A percentile compares a stretch with the other conserved stretches of the same genome.
phyloP scores from a whole-genome alignment of 2,329 filamentous ascomycete species.

The Xylariales sp. region DNA sequence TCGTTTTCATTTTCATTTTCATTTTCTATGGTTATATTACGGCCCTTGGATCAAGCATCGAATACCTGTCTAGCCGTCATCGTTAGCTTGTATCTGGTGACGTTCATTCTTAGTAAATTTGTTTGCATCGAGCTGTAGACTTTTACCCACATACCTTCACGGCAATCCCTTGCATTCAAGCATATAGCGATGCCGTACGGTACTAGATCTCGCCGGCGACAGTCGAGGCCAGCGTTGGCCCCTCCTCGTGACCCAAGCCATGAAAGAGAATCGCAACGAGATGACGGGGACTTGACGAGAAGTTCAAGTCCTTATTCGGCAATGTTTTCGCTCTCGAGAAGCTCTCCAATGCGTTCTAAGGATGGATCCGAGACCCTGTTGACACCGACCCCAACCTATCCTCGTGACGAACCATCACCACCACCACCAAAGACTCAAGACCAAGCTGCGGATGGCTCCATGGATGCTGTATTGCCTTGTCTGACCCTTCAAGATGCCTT shows the following conservation, averaged over 20 bases:
- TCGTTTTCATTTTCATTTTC: background rate
- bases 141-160: background rate
- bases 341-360: background rate
- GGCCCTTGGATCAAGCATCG: background rate
- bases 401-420: too few species aligned
- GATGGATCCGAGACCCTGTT: background rate
- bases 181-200: background rate
- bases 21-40: background rate
- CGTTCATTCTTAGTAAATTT: background rate
- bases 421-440: background rate
- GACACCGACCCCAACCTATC: background rate
- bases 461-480: background rate
- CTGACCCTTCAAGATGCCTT: background rate
- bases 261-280: background rate
- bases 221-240: background rate
- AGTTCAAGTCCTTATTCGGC: background rate
- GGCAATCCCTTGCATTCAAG: too few species aligned
- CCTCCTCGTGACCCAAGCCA: background rate
- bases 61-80: background rate
- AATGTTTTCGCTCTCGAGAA: background rate
- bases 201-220: constrained; percentile 10
- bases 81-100: background rate
- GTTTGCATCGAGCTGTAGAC: background rate
- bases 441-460: background rate
- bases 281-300: background rate